These are phyloP conservation scores for Pseudohalonectria lignicola DNA, from an alignment of 2,329 filamentous ascomycete species.

Conservation along the genomic window DNA sequence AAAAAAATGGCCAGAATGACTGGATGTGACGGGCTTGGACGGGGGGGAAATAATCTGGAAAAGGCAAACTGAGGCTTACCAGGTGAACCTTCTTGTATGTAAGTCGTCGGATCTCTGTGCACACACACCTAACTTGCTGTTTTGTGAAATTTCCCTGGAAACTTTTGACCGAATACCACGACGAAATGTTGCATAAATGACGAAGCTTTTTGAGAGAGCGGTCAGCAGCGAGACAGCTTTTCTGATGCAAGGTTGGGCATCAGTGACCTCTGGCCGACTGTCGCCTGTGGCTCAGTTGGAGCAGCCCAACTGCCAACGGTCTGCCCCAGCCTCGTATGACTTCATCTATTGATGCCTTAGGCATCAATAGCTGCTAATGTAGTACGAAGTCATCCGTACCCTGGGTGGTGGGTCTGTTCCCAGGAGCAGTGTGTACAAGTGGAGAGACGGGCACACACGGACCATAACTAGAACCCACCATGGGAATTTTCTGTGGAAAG, in stretches of 20 bases:
- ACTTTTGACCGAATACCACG: slow-evolving; percentile 1
- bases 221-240: slow-evolving; percentile 16
- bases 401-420: no score
- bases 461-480: no score
- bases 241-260: slow-evolving; percentile 19
- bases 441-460: no score
- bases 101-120: not conserved
- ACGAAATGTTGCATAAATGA: not conserved
- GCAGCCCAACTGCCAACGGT: slow-evolving; percentile 9
- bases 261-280: slow-evolving; percentile 11
- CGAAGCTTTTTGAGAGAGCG: slow-evolving; percentile 15
- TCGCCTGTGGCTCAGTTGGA: slow-evolving; percentile 3
- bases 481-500: no score
- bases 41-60: not conserved
- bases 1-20: not conserved
- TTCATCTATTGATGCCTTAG: slow-evolving; percentile 5
- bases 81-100: not conserved
- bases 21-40: not conserved
- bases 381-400: not conserved
- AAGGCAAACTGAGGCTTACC: not conserved
- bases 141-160: not conserved
- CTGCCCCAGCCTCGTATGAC: slow-evolving; percentile 4
- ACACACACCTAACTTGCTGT: not conserved
- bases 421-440: no score
- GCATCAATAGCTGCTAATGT: not conserved